Conservation (phyloP, 192 early-diverging fungal species). For the Gamsiella multidivaricata region DNA sequence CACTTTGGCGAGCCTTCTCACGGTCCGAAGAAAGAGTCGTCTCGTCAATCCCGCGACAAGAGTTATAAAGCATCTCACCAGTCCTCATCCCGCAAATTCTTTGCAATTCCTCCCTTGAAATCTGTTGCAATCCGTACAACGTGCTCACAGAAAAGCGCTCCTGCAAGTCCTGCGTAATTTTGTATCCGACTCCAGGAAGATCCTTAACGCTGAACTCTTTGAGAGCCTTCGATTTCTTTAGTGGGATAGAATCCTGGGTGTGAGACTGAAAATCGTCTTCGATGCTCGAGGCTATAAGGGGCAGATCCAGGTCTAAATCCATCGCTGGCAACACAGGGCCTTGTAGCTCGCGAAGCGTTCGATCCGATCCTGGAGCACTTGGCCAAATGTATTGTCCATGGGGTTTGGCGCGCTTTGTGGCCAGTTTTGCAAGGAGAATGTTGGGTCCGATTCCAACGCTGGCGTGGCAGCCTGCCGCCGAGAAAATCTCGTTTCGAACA, state of each 20-base stretch:
- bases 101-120: slow-evolving; percentile 62
- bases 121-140: slow-evolving; percentile 58
- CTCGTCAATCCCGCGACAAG: slow-evolving; percentile 80
- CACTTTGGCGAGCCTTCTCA: slow-evolving; percentile 70
- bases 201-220: slow-evolving; percentile 50
- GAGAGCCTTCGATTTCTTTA: slow-evolving; percentile 13
- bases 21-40: slow-evolving; percentile 71
- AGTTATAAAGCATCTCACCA: slow-evolving; percentile 74
- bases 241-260: neutral
- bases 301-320: neutral
- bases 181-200: slow-evolving; percentile 61
- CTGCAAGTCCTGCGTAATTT: slow-evolving; percentile 38
- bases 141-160: slow-evolving; percentile 52
- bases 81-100: slow-evolving; percentile 77
- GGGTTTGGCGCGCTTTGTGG: slow-evolving; percentile 32
- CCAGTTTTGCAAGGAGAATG: slow-evolving; percentile 74
- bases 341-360: slow-evolving; percentile 65
- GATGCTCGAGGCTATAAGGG: neutral
- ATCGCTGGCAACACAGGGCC: neutral
- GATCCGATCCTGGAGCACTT: slow-evolving; percentile 20
- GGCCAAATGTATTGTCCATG: slow-evolving; percentile 48
- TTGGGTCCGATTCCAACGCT: slow-evolving; percentile 84
- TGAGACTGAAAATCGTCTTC: neutral
- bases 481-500: slow-evolving; percentile 63
- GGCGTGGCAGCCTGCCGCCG: slow-evolving; percentile 68